Conservation (phyloP, 2,329 filamentous ascomycete genomes). For the Hortaea werneckii region DNA sequence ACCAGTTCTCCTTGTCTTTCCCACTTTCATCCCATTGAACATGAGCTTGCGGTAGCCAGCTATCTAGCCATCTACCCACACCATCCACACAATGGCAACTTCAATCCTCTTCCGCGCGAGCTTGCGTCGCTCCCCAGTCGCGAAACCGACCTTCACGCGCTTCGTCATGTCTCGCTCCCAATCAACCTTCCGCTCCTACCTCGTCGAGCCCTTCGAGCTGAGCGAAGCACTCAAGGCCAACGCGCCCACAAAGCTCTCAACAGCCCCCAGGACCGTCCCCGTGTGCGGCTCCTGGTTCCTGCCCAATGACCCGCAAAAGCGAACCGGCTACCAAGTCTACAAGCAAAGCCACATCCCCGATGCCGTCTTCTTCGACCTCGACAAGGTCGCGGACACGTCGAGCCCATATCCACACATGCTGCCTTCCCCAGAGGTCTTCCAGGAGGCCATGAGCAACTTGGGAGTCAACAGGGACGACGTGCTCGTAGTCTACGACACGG, state of each 20-base stretch:
- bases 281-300: conserved; percentile 94
- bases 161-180: conserved; percentile 27
- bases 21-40: too few relatives aligned
- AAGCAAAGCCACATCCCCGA: conserved; percentile 73
- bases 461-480: conserved; percentile 81
- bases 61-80: not conserved
- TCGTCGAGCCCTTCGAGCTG: conserved; percentile 78
- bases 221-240: conserved; percentile 73
- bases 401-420: conserved; percentile 97
- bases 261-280: conserved; percentile 73
- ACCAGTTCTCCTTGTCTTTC: too few relatives aligned
- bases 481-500: conserved; percentile 87
- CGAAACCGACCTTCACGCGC: conserved; percentile 8
- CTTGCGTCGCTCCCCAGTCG: conserved; percentile 5
- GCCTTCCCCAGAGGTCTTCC: conserved; percentile 69
- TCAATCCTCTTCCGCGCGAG: conserved; percentile 6
- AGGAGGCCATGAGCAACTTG: conserved; percentile 75
- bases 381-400: conserved; percentile 76
- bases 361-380: conserved; percentile 91
- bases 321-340: conserved; percentile 73
- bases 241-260: conserved; percentile 66
- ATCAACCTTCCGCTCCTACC: conserved; percentile 60
- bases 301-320: conserved; percentile 68
- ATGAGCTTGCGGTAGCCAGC: too few relatives aligned
- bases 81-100: conserved; percentile 7